phyloP scores from a whole-genome alignment of 176 grass and related monocot genomes.

The Hordeum marinum region DNA sequence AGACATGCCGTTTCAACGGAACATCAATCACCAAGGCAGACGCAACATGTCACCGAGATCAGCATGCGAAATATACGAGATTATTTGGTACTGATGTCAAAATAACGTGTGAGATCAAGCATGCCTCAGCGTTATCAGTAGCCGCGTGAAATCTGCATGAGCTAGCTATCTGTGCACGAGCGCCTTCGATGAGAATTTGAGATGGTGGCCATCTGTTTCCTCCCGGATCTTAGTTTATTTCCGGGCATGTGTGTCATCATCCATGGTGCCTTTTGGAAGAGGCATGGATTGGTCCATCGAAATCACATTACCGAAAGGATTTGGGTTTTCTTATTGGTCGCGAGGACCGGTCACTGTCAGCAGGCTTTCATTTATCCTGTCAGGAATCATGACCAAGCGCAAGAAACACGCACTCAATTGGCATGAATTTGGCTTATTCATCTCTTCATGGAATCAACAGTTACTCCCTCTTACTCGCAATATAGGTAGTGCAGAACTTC shows the following conservation, averaged over 20 bases:
- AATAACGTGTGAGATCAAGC: background rate
- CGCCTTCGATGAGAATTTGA: background rate
- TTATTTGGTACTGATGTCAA: background rate
- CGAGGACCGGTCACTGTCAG: background rate
- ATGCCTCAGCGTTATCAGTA: background rate
- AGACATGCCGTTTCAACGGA: constrained; percentile 22
- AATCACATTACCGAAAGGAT: constrained; percentile 7
- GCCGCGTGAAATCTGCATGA: background rate
- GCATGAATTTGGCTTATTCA: background rate
- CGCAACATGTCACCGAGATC: background rate
- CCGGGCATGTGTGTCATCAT: background rate
- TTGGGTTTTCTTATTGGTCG: background rate
- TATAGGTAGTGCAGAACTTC: background rate
- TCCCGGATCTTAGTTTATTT: background rate
- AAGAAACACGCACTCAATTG: background rate
- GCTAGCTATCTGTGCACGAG: background rate
- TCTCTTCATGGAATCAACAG: background rate
- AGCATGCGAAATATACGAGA: background rate
- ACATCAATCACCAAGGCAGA: background rate
- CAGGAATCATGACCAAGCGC: background rate
- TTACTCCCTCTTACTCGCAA: background rate
- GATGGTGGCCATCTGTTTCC: background rate
- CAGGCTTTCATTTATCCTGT: background rate
- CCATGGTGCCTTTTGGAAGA: background rate
- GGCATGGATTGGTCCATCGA: constrained; percentile 5